These are phyloP conservation scores for Grigorovia transvaalensis DNA, from an alignment of 805 yeast species.

Conservation along the genomic window DNA sequence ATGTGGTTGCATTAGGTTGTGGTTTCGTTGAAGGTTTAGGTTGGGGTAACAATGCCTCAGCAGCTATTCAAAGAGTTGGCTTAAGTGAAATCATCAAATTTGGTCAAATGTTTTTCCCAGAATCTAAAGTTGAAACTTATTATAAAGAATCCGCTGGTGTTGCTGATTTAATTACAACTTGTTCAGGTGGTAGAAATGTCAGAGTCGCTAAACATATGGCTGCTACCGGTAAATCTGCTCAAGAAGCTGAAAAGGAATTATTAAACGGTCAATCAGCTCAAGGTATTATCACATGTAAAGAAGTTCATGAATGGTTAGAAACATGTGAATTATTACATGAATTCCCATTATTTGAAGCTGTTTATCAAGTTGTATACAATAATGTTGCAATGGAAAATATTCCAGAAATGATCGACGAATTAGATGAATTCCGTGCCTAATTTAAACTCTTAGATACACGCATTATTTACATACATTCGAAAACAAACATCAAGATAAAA, in stretches of 20 bases:
- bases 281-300: slow-evolving; percentile 83
- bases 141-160: slow-evolving; percentile 95
- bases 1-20: slow-evolving; percentile 90
- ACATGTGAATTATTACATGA: slow-evolving; percentile 40
- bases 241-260: slow-evolving; percentile 73
- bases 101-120: slow-evolving; percentile 72
- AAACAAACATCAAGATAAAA: background rate
- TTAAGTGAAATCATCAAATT: slow-evolving; percentile 81
- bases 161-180: slow-evolving; percentile 94
- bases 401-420: slow-evolving; percentile 55
- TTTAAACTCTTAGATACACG: background rate
- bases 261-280: slow-evolving; percentile 96
- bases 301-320: slow-evolving; percentile 75
- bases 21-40: slow-evolving; percentile 96
- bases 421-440: slow-evolving; percentile 14
- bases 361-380: slow-evolving; percentile 75
- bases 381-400: slow-evolving; percentile 62
- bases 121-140: slow-evolving; percentile 65
- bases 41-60: slow-evolving; percentile 98
- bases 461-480: background rate
- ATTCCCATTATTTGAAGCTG: slow-evolving; percentile 60
- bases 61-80: slow-evolving; percentile 96
- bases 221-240: slow-evolving; percentile 61
- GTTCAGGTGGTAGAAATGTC: slow-evolving; percentile 96
- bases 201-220: slow-evolving; percentile 84